Conservation (phyloP, 108 stramenopile genomes). For the Stephanodiscus triporus region DNA sequence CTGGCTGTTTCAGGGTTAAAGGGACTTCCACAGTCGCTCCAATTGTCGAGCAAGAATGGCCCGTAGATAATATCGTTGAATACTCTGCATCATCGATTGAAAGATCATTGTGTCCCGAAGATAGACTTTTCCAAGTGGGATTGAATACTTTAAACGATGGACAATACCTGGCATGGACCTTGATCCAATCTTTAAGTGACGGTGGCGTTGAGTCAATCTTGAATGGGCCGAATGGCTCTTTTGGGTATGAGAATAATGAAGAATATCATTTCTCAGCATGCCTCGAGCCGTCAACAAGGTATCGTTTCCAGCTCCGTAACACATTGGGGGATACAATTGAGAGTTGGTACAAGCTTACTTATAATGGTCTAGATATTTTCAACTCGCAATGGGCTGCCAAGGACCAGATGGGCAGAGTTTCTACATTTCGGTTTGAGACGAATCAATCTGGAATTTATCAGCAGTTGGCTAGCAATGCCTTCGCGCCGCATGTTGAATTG, state of each 20-base stretch:
- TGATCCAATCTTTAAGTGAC: constrained; percentile 11
- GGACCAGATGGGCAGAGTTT: constrained; percentile 8
- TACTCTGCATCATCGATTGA: neutral
- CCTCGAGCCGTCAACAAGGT: constrained; percentile 7
- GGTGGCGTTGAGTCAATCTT: neutral
- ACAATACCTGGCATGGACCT: constrained; percentile 14
- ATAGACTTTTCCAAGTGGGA: constrained; percentile 8
- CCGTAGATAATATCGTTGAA: neutral
- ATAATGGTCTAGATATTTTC: constrained; percentile 1
- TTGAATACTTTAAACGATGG: constrained; percentile 3
- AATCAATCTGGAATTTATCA: constrained; percentile 7
- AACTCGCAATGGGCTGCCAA: constrained; percentile 1
- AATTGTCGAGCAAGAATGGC: constrained; percentile 1
- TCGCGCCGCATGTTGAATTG: constrained; percentile 1
- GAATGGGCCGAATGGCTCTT: neutral
- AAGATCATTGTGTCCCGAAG: neutral
- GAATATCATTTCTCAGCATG: constrained; percentile 5
- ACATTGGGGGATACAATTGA: neutral
- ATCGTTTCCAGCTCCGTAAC: constrained; percentile 20
- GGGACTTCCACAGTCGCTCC: neutral
- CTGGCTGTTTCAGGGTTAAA: constrained; percentile 27
- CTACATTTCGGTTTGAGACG: constrained; percentile 9
- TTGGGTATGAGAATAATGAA: neutral
- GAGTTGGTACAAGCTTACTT: constrained; percentile 1
- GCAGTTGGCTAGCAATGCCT: neutral